Evolutionary conservation across 768 basidiomycete species (phyloP).

Genomic region (Agaricus subrufescens): DNA sequence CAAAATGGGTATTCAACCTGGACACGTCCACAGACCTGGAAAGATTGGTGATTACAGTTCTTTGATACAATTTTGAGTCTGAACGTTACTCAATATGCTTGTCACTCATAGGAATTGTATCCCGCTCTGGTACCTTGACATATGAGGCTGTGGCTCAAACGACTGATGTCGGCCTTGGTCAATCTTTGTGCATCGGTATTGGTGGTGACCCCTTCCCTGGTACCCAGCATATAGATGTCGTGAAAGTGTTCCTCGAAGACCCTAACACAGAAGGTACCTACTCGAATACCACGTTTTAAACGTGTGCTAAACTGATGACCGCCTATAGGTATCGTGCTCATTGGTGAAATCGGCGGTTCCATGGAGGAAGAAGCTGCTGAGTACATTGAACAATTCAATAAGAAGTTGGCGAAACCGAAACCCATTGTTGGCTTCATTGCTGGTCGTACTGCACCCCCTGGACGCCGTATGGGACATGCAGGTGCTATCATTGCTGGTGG

Average conservation of each 20-base stretch:
- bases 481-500: slow-evolving; percentile 98
- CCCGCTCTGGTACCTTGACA: slow-evolving; percentile 92
- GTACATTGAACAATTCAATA: slow-evolving; percentile 91
- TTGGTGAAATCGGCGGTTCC: slow-evolving; percentile 97
- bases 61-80: too few species aligned
- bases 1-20: slow-evolving; percentile 99
- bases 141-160: slow-evolving; percentile 99
- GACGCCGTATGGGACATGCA: slow-evolving; percentile 96
- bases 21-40: slow-evolving; percentile 95
- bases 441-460: slow-evolving; percentile 95
- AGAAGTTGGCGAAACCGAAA: slow-evolving; percentile 80
- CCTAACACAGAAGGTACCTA: slow-evolving; percentile 81
- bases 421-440: slow-evolving; percentile 98
- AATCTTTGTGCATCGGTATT: slow-evolving; percentile 94
- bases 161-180: slow-evolving; percentile 91
- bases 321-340: slow-evolving; percentile 83
- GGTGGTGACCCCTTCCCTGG: slow-evolving; percentile 98
- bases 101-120: slow-evolving; percentile 70
- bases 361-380: slow-evolving; percentile 99
- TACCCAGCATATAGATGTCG: slow-evolving; percentile 91
- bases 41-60: too few species aligned
- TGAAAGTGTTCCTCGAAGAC: slow-evolving; percentile 95
- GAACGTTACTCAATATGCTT: not conserved
- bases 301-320: not conserved
- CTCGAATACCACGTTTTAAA: not conserved